These are phyloP conservation scores for Vaucheria bursata DNA, from an alignment of 352 stramenopile species.

Conservation along the genomic window DNA sequence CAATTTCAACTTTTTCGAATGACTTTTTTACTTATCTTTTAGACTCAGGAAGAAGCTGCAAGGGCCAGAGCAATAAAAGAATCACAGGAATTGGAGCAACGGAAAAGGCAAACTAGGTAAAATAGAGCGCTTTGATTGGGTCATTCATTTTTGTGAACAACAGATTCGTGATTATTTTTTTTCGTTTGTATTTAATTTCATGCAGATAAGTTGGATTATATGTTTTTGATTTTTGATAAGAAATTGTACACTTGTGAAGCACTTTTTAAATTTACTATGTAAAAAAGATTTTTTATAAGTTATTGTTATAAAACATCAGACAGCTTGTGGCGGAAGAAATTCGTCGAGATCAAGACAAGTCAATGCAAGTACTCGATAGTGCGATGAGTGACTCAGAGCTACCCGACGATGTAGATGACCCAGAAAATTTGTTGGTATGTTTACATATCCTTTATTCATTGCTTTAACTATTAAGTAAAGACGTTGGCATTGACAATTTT, in stretches of 20 bases:
- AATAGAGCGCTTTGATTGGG: no score
- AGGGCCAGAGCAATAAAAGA: not conserved
- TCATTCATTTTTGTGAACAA: no score
- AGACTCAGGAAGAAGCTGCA: not conserved
- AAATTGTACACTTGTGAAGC: no score
- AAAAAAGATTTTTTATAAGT: no score
- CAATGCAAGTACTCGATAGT: constrained; percentile 39
- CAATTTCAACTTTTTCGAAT: not conserved
- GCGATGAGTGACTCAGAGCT: constrained; percentile 49
- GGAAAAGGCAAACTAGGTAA: not conserved
- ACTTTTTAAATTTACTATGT: no score
- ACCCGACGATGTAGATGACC: constrained; percentile 51
- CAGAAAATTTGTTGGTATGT: constrained; percentile 52
- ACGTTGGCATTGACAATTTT: not conserved
- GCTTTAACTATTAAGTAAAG: constrained; percentile 51
- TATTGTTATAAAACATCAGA: no score
- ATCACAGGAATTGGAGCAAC: not conserved
- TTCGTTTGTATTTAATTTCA: no score
- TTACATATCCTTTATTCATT: constrained; percentile 78
- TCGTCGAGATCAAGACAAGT: constrained; percentile 56
- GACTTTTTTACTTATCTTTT: not conserved
- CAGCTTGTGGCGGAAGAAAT: constrained; percentile 48
- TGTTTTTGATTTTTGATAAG: no score
- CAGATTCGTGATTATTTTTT: no score
- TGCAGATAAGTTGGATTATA: no score